Conservation (phyloP, 257 asterid genomes). For the Solanum okadae region DNA sequence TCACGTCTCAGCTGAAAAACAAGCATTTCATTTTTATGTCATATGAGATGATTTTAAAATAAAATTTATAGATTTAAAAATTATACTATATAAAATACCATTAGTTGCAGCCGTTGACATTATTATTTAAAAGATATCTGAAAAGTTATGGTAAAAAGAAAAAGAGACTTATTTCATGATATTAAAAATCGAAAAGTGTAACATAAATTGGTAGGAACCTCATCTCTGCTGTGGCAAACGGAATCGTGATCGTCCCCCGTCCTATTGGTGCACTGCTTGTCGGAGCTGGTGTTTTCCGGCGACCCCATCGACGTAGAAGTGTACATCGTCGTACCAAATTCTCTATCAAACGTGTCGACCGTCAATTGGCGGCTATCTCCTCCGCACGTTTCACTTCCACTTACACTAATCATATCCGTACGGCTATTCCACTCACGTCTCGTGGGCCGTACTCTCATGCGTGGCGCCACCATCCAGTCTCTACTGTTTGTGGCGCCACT, state of each 20-base stretch:
- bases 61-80: too few species aligned
- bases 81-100: too few species aligned
- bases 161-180: too few species aligned
- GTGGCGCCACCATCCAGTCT: conserved; percentile 15
- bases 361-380: conserved; percentile 45
- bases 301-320: conserved; percentile 55
- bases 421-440: conserved; percentile 11
- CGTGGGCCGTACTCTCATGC: not conserved
- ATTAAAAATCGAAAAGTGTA: too few species aligned
- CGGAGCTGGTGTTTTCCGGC: conserved; percentile 78
- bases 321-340: conserved; percentile 24
- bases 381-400: conserved; percentile 47
- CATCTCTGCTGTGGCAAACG: conserved; percentile 42
- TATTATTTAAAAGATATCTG: too few species aligned
- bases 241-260: conserved; percentile 65
- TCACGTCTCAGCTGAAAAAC: not conserved
- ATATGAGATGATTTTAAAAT: too few species aligned
- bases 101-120: not conserved
- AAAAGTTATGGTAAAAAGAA: not conserved
- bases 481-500: conserved; percentile 20
- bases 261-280: conserved; percentile 37
- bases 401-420: conserved; percentile 30
- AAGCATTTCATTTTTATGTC: too few species aligned
- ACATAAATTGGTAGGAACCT: conserved; percentile 11
- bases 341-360: conserved; percentile 39